Evolutionary conservation across 116 monocot genomes (phyloP).

Genomic region (Phalaenopsis hybrid): DNA sequence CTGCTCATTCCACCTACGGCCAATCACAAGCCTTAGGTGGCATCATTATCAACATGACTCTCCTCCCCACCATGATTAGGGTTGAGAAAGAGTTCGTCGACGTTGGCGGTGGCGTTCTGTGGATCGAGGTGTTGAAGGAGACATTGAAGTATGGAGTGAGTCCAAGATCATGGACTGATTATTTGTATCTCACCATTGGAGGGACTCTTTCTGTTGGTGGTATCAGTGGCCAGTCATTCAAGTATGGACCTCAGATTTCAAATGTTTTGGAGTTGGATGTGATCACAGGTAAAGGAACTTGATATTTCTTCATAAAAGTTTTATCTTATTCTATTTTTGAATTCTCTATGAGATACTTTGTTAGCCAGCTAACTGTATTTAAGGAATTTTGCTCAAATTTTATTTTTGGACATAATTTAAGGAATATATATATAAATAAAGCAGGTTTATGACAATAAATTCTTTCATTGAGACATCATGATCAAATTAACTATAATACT

Average conservation of each 20-base stretch:
- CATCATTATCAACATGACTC: conserved; percentile 30
- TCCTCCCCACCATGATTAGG: conserved; percentile 3
- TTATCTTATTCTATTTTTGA: too few species aligned
- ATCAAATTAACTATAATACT: background rate
- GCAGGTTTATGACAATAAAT: too few species aligned
- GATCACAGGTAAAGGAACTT: conserved; percentile 25
- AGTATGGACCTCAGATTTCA: conserved; percentile 40
- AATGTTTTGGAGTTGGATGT: conserved; percentile 44
- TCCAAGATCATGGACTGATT: conserved; percentile 51
- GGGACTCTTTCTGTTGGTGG: conserved; percentile 49
- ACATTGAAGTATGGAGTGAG: conserved; percentile 34
- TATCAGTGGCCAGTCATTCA: conserved; percentile 42
- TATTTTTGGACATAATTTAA: too few species aligned
- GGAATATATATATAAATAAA: too few species aligned
- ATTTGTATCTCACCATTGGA: conserved; percentile 42
- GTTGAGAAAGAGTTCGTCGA: conserved; percentile 18
- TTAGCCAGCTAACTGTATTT: too few species aligned
- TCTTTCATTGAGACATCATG: too few species aligned
- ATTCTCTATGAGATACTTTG: too few species aligned
- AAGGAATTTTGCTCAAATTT: too few species aligned
- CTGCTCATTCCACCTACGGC: conserved; percentile 40
- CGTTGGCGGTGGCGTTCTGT: conserved; percentile 31
- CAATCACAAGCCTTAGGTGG: conserved; percentile 32
- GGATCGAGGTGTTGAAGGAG: conserved; percentile 40
- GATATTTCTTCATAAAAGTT: too few species aligned